Evolutionary conservation across 495 filamentous ascomycete genomes (phyloP).

Genomic region (Patellaria atrata): DNA sequence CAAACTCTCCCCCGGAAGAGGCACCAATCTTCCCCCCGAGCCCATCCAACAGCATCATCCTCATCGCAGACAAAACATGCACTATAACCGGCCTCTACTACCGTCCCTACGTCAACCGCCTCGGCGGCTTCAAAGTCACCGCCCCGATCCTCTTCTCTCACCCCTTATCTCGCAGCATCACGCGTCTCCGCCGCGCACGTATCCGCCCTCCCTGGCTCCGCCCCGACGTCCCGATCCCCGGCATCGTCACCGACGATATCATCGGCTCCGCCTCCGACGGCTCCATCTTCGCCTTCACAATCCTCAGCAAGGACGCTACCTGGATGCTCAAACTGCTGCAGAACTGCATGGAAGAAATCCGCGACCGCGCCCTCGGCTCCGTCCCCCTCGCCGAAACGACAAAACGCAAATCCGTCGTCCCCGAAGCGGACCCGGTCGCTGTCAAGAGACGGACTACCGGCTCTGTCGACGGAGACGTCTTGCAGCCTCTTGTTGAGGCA

Average conservation of each 20-base stretch:
- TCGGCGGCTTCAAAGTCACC: conserved; percentile 5
- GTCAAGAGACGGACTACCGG: no score
- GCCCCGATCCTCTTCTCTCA: conserved; percentile 23
- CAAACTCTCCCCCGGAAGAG: not conserved
- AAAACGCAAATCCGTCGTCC: no score
- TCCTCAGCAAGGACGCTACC: conserved; percentile 17
- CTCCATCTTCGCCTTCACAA: conserved; percentile 20
- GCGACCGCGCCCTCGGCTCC: no score
- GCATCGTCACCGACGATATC: conserved; percentile 22
- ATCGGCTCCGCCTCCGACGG: conserved; percentile 25
- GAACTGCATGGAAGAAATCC: no score
- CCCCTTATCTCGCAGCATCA: conserved; percentile 20
- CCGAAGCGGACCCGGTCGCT: no score
- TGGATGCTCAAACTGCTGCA: conserved; percentile 15
- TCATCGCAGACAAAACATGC: conserved; percentile 20
- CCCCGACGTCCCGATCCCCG: conserved; percentile 41
- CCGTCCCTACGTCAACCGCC: conserved; percentile 2
- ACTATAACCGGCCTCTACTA: conserved; percentile 18
- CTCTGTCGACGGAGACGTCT: no score
- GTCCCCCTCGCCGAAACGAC: no score
- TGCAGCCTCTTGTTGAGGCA: no score
- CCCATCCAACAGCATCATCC: conserved; percentile 6
- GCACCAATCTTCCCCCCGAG: not conserved
- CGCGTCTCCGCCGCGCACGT: conserved; percentile 18
- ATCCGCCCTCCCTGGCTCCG: conserved; percentile 30